Evolutionary conservation across 805 yeast genomes (phyloP).

Genomic region (Komagataella populi): DNA sequence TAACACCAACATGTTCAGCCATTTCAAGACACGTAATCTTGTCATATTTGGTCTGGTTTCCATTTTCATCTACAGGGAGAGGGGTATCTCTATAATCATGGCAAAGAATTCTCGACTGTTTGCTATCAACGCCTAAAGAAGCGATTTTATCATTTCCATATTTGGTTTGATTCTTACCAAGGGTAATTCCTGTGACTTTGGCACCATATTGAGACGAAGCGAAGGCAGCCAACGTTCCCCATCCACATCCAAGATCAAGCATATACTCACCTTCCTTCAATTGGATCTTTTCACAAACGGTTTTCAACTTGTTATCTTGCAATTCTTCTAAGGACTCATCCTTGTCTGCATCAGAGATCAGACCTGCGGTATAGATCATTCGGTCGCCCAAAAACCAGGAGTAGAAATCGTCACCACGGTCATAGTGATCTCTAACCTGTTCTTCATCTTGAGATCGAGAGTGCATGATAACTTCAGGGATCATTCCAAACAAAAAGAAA

Average conservation of each 20-base stretch:
- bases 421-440: conserved; percentile 91
- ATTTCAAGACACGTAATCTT: conserved; percentile 86
- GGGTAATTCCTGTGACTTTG: conserved; percentile 75
- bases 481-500: conserved; percentile 75
- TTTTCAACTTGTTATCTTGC: conserved; percentile 82
- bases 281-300: conserved; percentile 79
- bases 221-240: conserved; percentile 87
- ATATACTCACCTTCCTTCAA: conserved; percentile 59
- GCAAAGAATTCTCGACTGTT: conserved; percentile 71
- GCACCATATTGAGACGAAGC: conserved; percentile 80
- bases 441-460: conserved; percentile 92
- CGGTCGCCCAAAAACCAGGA: conserved; percentile 90
- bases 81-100: conserved; percentile 89
- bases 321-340: conserved; percentile 68
- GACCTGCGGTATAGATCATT: conserved; percentile 87
- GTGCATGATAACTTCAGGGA: conserved; percentile 88
- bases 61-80: conserved; percentile 25
- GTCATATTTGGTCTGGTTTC: conserved; percentile 40
- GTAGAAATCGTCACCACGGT: conserved; percentile 93
- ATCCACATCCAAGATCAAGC: conserved; percentile 87
- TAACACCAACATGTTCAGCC: conserved; percentile 94
- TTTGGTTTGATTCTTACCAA: conserved; percentile 82
- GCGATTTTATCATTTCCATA: conserved; percentile 69
- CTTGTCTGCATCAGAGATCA: conserved; percentile 52
- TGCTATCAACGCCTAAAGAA: conserved; percentile 50